These are phyloP conservation scores for Candida maesae DNA, from an alignment of 805 yeast species.

Conservation along the genomic window DNA sequence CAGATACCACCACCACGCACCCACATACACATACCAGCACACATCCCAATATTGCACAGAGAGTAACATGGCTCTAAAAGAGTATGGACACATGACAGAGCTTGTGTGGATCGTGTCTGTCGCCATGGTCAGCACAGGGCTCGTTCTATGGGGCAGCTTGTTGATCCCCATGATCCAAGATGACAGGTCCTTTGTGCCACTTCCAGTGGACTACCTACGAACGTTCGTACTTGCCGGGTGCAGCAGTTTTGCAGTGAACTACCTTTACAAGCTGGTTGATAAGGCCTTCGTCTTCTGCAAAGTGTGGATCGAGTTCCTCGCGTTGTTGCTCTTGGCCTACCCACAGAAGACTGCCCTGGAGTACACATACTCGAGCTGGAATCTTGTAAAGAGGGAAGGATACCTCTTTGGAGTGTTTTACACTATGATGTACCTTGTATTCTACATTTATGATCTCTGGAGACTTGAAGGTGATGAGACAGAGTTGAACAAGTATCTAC, in stretches of 20 bases:
- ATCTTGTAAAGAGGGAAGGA: constrained; percentile 37
- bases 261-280: constrained; percentile 26
- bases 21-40: no score
- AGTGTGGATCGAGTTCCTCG: constrained; percentile 34
- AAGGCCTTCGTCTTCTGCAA: constrained; percentile 30
- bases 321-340: constrained; percentile 35
- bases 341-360: constrained; percentile 33
- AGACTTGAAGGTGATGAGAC: constrained; percentile 18
- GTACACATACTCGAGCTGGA: constrained; percentile 30
- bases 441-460: constrained; percentile 33
- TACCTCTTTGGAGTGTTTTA: constrained; percentile 33
- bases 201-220: constrained; percentile 36
- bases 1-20: not conserved
- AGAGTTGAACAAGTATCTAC: constrained; percentile 6
- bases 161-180: constrained; percentile 14
- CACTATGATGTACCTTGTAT: constrained; percentile 22
- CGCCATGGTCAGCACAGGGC: not conserved
- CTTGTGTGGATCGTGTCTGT: not conserved
- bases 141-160: not conserved
- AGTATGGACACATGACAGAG: constrained; percentile 1
- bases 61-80: not conserved
- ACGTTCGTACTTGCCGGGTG: constrained; percentile 33
- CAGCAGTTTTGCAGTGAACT: constrained; percentile 31
- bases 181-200: constrained; percentile 30
- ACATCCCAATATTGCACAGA: not conserved